Conservation (phyloP, 768 basidiomycete genomes). For the Dioszegia hungarica region DNA sequence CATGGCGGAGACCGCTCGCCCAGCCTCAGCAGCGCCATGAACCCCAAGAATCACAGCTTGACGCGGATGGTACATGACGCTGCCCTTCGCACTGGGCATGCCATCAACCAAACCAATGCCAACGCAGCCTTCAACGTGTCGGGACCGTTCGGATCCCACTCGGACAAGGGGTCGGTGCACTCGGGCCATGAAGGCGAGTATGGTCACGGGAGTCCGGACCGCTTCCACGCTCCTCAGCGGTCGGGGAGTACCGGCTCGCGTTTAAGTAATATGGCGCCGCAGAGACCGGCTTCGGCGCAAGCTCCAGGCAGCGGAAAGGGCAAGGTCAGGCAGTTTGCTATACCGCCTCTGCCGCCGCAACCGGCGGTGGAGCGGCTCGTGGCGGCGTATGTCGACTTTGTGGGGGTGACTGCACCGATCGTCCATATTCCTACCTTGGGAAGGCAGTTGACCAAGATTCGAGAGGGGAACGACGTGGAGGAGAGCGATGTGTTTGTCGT, state of each 20-base stretch:
- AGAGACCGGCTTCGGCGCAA: not conserved
- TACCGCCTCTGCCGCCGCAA: constrained; percentile 48
- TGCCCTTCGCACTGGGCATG: constrained; percentile 39
- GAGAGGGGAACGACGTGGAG: constrained; percentile 46
- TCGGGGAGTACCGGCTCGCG: not conserved
- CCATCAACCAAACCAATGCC: constrained; percentile 14
- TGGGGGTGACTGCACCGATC: constrained; percentile 49
- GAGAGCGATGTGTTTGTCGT: constrained; percentile 50
- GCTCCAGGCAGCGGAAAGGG: not conserved
- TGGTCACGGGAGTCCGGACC: not conserved
- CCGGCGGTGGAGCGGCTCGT: constrained; percentile 48
- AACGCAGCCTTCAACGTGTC: constrained; percentile 7
- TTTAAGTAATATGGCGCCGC: not conserved
- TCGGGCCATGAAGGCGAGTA: constrained; percentile 3
- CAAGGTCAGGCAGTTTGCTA: constrained; percentile 28
- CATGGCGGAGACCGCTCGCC: constrained; percentile 2
- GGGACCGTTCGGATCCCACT: not conserved
- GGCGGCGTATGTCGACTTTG: constrained; percentile 50
- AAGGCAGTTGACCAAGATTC: constrained; percentile 43
- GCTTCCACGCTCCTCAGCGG: constrained; percentile 1
- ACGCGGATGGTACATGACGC: constrained; percentile 45
- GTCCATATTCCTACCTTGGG: constrained; percentile 49
- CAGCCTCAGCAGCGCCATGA: constrained; percentile 7
- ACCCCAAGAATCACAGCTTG: constrained; percentile 1
- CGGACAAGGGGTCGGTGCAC: constrained; percentile 25